phyloP scores from a whole-genome alignment of 345 rosid genomes.

The Schrenkiella parvula region DNA sequence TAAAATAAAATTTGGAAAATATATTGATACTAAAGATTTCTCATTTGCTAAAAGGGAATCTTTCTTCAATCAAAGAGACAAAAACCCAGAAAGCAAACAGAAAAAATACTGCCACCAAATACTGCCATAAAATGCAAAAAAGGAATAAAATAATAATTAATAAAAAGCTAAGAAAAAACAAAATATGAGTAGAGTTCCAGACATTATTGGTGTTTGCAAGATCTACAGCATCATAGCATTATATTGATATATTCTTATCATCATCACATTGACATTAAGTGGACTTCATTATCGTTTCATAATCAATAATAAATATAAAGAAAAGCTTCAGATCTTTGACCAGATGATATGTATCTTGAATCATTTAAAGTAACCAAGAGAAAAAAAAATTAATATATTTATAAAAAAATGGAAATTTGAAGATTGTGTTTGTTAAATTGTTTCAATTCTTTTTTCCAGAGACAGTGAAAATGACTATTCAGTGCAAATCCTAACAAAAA shows the following conservation, averaged over 20 bases:
- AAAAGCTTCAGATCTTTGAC: slow-evolving; percentile 31
- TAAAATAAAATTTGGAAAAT: slow-evolving; percentile 7
- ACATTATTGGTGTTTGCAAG: slow-evolving; percentile 36
- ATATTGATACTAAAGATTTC: slow-evolving; percentile 6
- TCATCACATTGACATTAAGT: slow-evolving; percentile 26
- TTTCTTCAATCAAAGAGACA: slow-evolving; percentile 44
- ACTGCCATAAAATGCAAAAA: slow-evolving; percentile 36
- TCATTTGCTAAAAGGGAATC: slow-evolving; percentile 50
- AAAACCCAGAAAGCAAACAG: slow-evolving; percentile 36
- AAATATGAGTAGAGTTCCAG: slow-evolving; percentile 29
- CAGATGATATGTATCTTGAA: slow-evolving; percentile 13
- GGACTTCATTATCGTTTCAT: slow-evolving; percentile 27
- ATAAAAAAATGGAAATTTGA: not conserved
- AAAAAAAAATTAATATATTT: not conserved
- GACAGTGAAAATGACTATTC: slow-evolving; percentile 25
- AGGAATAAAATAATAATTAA: slow-evolving; percentile 24
- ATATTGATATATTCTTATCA: slow-evolving; percentile 21
- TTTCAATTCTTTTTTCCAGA: not conserved
- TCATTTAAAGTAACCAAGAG: not conserved
- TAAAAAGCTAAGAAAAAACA: slow-evolving; percentile 28
- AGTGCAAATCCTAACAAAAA: slow-evolving; percentile 24
- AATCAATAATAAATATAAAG: not conserved
- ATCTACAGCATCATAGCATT: slow-evolving; percentile 33
- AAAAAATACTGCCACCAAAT: slow-evolving; percentile 31
- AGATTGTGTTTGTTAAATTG: not conserved